Conservation (phyloP, 2,329 filamentous ascomycete genomes). For the Calonectria pseudoturangicola region DNA sequence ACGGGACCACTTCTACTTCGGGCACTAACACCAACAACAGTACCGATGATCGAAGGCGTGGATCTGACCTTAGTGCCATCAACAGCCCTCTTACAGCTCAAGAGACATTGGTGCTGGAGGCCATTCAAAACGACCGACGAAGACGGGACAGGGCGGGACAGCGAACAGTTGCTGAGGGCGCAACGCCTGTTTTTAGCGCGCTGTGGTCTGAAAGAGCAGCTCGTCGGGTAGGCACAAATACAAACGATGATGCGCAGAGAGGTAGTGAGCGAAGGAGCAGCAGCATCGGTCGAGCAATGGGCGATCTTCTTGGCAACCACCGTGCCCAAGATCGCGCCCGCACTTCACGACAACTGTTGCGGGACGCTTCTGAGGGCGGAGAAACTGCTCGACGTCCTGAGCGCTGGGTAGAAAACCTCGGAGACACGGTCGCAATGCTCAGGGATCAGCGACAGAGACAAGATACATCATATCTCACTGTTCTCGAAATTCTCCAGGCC, state of each 20-base stretch:
- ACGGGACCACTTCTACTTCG: constrained; percentile 27
- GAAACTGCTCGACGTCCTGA: constrained; percentile 53
- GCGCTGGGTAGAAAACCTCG: constrained; percentile 59
- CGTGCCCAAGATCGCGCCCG: constrained; percentile 60
- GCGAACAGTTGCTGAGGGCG: constrained; percentile 47
- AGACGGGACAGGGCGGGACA: constrained; percentile 66
- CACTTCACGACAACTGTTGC: constrained; percentile 57
- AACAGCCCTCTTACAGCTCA: constrained; percentile 72
- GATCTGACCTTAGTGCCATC: constrained; percentile 62
- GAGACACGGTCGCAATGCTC: constrained; percentile 61
- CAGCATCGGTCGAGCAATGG: constrained; percentile 62
- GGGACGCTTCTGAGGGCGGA: constrained; percentile 53
- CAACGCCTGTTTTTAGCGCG: constrained; percentile 32
- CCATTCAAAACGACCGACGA: constrained; percentile 72
- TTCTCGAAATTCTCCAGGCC: constrained; percentile 62
- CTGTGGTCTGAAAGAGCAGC: constrained; percentile 44
- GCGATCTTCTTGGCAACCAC: constrained; percentile 60
- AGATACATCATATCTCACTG: constrained; percentile 60
- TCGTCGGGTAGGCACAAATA: constrained; percentile 47
- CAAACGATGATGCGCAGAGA: constrained; percentile 53
- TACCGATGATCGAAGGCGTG: constrained; percentile 54
- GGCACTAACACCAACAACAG: constrained; percentile 34
- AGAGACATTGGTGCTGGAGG: constrained; percentile 74
- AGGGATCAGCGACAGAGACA: constrained; percentile 60
- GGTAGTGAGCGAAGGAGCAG: constrained; percentile 60